Conservation (phyloP, 2,329 filamentous ascomycete species). For the Aureobasidium namibiae region DNA sequence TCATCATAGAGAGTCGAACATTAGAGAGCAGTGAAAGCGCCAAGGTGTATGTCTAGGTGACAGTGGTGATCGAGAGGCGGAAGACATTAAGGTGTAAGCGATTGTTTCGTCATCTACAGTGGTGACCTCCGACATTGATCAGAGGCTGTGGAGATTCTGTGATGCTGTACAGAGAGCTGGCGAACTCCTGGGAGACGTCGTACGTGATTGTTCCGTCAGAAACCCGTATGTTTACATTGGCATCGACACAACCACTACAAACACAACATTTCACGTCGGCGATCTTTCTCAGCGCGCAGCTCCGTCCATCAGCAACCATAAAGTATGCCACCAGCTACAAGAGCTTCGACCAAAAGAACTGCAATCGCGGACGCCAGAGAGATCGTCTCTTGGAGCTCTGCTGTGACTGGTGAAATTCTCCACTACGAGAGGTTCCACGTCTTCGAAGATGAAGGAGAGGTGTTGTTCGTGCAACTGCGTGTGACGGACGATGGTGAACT, state of each 20-base stretch:
- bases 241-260: background rate
- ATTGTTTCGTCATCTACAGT: background rate
- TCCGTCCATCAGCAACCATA: background rate
- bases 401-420: background rate
- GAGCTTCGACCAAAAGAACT: background rate
- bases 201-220: background rate
- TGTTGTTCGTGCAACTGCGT: background rate
- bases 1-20: too few species aligned
- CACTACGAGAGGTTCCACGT: background rate
- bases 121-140: too few species aligned
- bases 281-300: background rate
- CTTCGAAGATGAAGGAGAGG: background rate
- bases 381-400: background rate
- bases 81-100: background rate
- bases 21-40: too few species aligned
- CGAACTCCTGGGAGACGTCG: background rate
- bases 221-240: background rate
- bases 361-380: background rate
- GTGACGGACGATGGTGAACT: background rate
- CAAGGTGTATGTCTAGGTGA: too few species aligned
- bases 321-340: background rate
- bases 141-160: background rate
- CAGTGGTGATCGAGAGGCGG: too few species aligned
- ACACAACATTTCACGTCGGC: background rate
- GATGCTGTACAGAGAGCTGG: background rate